These are phyloP conservation scores for Nakazawaea populi DNA, from an alignment of 805 yeast species.

Conservation along the genomic window DNA sequence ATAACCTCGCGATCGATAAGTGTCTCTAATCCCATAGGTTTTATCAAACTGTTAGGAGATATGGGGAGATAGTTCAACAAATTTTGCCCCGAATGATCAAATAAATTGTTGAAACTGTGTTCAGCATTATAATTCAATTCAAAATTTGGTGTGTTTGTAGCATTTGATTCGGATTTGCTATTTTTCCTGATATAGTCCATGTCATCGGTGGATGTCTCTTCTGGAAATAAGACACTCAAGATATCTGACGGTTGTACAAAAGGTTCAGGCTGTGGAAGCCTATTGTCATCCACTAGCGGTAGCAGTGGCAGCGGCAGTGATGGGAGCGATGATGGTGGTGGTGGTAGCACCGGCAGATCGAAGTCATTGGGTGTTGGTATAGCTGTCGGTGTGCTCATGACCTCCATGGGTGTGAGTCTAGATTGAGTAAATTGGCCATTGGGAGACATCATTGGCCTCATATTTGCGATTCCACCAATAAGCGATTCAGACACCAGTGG, in stretches of 20 bases:
- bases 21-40: conserved; percentile 1
- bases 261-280: not conserved
- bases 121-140: conserved; percentile 1
- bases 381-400: not conserved
- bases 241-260: conserved; percentile 5
- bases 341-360: not conserved
- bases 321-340: too few species aligned
- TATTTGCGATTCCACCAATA: not conserved
- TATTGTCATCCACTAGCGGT: not conserved
- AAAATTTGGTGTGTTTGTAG: not conserved
- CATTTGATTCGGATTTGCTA: not conserved
- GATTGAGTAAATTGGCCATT: not conserved
- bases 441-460: not conserved
- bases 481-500: not conserved
- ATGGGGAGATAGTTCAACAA: conserved; percentile 5
- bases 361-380: not conserved
- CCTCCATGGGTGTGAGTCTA: not conserved
- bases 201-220: not conserved
- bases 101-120: conserved; percentile 1
- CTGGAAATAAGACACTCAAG: conserved; percentile 7
- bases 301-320: too few species aligned
- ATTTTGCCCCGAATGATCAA: conserved; percentile 4
- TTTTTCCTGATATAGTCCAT: not conserved
- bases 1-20: conserved; percentile 11
- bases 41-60: not conserved